Conservation (phyloP, 306 rosid genomes). For the Trifolium fragiferum region DNA sequence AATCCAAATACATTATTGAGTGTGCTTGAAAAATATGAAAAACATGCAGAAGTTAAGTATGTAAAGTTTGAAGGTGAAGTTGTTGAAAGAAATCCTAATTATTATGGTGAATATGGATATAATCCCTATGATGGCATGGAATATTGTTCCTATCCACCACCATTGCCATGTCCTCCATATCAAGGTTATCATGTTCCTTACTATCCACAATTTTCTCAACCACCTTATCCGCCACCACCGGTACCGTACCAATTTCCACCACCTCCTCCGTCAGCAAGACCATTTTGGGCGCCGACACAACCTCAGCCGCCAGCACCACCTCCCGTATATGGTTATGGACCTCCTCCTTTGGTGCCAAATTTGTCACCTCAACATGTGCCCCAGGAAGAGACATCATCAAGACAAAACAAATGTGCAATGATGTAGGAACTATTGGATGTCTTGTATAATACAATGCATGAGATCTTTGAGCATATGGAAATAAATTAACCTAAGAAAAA, state of each 20-base stretch:
- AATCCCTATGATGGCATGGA: constrained; percentile 24
- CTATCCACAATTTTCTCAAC: not conserved
- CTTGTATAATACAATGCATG: not conserved
- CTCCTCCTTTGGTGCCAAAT: not conserved
- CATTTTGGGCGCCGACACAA: not conserved
- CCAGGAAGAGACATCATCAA: not conserved
- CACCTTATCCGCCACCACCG: not conserved
- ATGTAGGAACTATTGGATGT: not conserved
- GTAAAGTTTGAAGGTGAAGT: constrained; percentile 54
- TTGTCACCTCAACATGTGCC: not conserved
- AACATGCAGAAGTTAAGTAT: constrained; percentile 50
- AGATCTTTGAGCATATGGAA: too few species aligned
- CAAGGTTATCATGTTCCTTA: not conserved
- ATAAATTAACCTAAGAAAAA: too few species aligned
- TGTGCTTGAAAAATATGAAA: constrained; percentile 43
- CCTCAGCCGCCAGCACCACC: not conserved
- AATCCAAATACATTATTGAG: constrained; percentile 46
- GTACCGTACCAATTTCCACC: not conserved
- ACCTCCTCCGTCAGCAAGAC: not conserved
- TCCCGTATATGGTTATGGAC: not conserved
- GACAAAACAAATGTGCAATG: not conserved
- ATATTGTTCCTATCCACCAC: constrained; percentile 13
- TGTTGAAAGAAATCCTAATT: constrained; percentile 12
- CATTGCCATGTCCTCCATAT: not conserved
- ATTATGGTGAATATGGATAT: constrained; percentile 36